Base-by-base conservation (phyloP, 2,329 filamentous ascomycete genomes). In the Fusarium sp. region DNA sequence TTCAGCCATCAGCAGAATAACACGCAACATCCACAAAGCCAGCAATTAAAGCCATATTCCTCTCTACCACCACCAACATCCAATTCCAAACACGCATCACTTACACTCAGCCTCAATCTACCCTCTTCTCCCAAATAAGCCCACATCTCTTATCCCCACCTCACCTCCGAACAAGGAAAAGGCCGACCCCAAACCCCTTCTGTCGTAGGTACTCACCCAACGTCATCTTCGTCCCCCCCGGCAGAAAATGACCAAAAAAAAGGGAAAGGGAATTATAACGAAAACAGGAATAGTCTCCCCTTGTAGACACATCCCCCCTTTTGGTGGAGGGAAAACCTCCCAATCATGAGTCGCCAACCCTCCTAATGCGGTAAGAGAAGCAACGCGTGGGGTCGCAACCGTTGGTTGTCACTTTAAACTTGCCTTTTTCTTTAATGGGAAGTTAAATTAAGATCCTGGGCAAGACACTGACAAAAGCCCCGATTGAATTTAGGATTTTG, bases 221-320 rank as follows among this genome's bases (percentile, higher is more conserved):
- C 61, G 61, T 56, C 66, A 68, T 62, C 37, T 62, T 45, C 44
- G 32, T 62, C 41, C 44, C 50, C 32, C 44, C 47, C 17, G 32
- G 30, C 32, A 45, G 25, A 20, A 43, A 37, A 43, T 33, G 51
- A 62, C 19, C 22, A 45, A 25, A 23, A 43, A 37, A 37, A 45
- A 33, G 54, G 57, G 37, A 62, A 67, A 58, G 41, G 25, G 49
- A 51, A 33, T 52, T 68, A 61, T 53, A 46, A 68, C 66, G 52
- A 52, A 81, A 96, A 58, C 45, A 69, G 65, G 49, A 69, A 68
- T 30, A 52, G 66, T 44, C 17, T 46, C 37, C 46, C 32, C 35
- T 40, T 33, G 35, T 19, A 20, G 37, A 27, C 19, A 53, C 19
- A 49, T 30, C 27, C 27, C 27, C 27, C 27, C 27, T 13, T 13